phyloP scores from a whole-genome alignment of 1,284 basidiomycete species.

The Exsudoporus floridanus region DNA sequence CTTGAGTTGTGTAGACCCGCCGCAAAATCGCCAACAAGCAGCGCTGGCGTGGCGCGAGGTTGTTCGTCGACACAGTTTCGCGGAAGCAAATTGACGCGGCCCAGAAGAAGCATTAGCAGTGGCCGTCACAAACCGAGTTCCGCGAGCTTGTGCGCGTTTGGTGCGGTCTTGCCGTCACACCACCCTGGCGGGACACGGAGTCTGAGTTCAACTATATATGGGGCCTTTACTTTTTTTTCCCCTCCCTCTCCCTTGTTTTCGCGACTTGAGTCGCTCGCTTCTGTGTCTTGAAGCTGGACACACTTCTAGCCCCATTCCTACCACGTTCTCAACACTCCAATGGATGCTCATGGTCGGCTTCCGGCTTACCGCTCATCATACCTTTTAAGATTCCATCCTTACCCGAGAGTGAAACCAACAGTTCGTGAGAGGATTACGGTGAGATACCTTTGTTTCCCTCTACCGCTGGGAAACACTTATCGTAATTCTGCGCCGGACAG shows the following conservation, averaged over 20 bases:
- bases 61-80: constrained; percentile 4
- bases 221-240: constrained; percentile 6
- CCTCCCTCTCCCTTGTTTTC: background rate
- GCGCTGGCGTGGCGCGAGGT: background rate
- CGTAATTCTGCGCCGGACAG: constrained; percentile 5
- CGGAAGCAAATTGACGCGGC: constrained; percentile 23
- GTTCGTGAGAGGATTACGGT: constrained; percentile 30
- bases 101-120: constrained; percentile 12
- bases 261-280: background rate
- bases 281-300: constrained; percentile 2
- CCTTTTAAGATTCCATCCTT: constrained; percentile 30
- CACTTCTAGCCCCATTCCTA: background rate
- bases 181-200: constrained; percentile 22
- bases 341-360: constrained; percentile 20
- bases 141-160: constrained; percentile 24
- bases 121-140: constrained; percentile 18
- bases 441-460: constrained; percentile 6
- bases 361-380: constrained; percentile 36
- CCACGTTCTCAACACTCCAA: constrained; percentile 6
- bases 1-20: constrained; percentile 4
- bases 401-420: constrained; percentile 27
- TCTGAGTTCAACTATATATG: constrained; percentile 21
- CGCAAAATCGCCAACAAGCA: background rate
- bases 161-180: constrained; percentile 31
- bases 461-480: constrained; percentile 8